Percentiles rank a stretch among this genome's conserved stretches.
phyloP scores from a whole-genome alignment of 768 basidiomycete species.

The Xerocomellus chrysenteron region DNA sequence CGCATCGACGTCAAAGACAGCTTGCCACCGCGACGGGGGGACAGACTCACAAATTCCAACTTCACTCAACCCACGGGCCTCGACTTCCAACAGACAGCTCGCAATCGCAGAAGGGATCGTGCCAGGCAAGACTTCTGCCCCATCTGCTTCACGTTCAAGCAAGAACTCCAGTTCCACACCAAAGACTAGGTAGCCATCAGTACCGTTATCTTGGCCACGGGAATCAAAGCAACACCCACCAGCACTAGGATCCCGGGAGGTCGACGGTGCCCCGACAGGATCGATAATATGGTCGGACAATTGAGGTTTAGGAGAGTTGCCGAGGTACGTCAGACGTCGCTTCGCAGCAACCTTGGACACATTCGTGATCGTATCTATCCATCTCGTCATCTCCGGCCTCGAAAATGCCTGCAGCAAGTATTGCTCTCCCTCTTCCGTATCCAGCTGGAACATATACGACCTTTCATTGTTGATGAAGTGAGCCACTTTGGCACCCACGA shows the following conservation, averaged over 20 bases:
- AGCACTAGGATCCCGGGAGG: slow-evolving; percentile 71
- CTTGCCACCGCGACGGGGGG: neutral
- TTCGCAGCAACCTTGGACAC: slow-evolving; percentile 74
- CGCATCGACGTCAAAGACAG: neutral
- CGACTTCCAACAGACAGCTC: slow-evolving; percentile 67
- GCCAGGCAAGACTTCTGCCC: slow-evolving; percentile 50
- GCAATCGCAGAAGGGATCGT: slow-evolving; percentile 66
- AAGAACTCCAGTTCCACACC: slow-evolving; percentile 74
- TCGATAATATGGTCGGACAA: slow-evolving; percentile 72
- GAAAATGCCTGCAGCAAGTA: slow-evolving; percentile 75
- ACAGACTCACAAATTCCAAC: slow-evolving; percentile 73
- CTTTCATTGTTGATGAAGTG: slow-evolving; percentile 78
- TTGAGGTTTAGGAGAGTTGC: slow-evolving; percentile 70
- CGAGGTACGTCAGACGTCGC: slow-evolving; percentile 78
- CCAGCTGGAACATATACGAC: slow-evolving; percentile 78
- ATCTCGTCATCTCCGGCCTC: slow-evolving; percentile 69
- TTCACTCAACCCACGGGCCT: slow-evolving; percentile 73
- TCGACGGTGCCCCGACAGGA: slow-evolving; percentile 44
- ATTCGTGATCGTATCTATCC: slow-evolving; percentile 73
- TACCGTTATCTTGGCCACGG: neutral
- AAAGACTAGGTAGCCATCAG: slow-evolving; percentile 48
- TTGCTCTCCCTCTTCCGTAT: slow-evolving; percentile 85
- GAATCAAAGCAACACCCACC: slow-evolving; percentile 43
- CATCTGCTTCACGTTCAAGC: slow-evolving; percentile 60
- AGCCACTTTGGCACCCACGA: slow-evolving; percentile 68